Percentiles rank a stretch among this genome's conserved stretches.
Conservation (phyloP, 208 protist species). For the Blastocrithidia nonstop region DNA sequence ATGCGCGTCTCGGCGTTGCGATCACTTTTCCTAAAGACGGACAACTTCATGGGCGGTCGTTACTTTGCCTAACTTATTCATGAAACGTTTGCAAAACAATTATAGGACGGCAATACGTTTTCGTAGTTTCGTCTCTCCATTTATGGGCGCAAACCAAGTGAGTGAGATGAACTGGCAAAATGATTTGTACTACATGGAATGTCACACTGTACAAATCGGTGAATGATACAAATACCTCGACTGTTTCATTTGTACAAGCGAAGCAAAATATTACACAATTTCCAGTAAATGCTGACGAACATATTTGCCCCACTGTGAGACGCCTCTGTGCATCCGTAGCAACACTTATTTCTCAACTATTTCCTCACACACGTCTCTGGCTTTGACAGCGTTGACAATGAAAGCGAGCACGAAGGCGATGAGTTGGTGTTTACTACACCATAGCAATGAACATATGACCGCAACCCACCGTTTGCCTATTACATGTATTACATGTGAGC, state of each 20-base stretch:
- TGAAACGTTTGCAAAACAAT: slow-evolving; percentile 26
- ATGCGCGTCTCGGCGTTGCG: slow-evolving; percentile 44
- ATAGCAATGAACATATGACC: slow-evolving; percentile 18
- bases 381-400: slow-evolving; percentile 95
- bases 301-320: slow-evolving; percentile 97
- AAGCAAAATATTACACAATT: slow-evolving; percentile 54
- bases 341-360: slow-evolving; percentile 84
- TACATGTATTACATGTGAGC: slow-evolving; percentile 96
- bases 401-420: slow-evolving; percentile 81
- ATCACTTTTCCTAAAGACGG: slow-evolving; percentile 68
- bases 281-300: slow-evolving; percentile 90
- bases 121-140: slow-evolving; percentile 81
- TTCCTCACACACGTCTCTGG: slow-evolving; percentile 90
- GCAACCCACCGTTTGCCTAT: slow-evolving; percentile 85
- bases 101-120: slow-evolving; percentile 33
- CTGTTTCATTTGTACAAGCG: slow-evolving; percentile 69
- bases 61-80: slow-evolving; percentile 82
- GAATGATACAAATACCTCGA: slow-evolving; percentile 94
- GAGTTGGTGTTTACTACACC: slow-evolving; percentile 20
- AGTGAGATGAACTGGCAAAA: slow-evolving; percentile 57
- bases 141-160: slow-evolving; percentile 31
- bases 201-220: slow-evolving; percentile 86
- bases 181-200: slow-evolving; percentile 85
- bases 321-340: slow-evolving; percentile 82
- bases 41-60: slow-evolving; percentile 80